Conservation (phyloP, 257 asterid species). For the Fraxinus anomala region DNA sequence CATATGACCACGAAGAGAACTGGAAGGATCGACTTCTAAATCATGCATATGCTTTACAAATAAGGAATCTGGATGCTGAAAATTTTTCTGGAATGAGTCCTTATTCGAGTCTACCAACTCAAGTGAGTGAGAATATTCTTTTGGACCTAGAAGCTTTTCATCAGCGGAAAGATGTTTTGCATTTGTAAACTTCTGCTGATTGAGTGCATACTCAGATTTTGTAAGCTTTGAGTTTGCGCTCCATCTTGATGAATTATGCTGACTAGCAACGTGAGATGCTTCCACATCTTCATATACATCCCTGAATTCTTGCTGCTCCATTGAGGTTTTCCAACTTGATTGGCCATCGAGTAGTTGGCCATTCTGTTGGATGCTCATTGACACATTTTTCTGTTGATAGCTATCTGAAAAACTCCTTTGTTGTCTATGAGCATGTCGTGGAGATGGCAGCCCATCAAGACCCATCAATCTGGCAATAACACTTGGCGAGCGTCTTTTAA, state of each 20-base stretch:
- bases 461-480: conserved; percentile 44
- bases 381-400: conserved; percentile 31
- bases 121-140: conserved; percentile 49
- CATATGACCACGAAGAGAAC: conserved; percentile 43
- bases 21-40: conserved; percentile 43
- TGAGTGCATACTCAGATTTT: conserved; percentile 56
- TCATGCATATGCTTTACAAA: conserved; percentile 52
- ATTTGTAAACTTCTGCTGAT: conserved; percentile 54
- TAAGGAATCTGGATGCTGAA: conserved; percentile 48
- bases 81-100: conserved; percentile 51
- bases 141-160: conserved; percentile 53
- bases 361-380: conserved; percentile 29
- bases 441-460: conserved; percentile 39
- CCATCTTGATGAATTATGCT: conserved; percentile 72
- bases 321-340: conserved; percentile 45
- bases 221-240: conserved; percentile 48
- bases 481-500: conserved; percentile 30
- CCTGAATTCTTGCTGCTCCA: conserved; percentile 65
- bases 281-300: conserved; percentile 91
- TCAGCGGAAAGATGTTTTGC: conserved; percentile 54
- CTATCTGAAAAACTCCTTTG: conserved; percentile 35
- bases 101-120: conserved; percentile 57
- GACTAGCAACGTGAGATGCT: conserved; percentile 67
- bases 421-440: conserved; percentile 42
- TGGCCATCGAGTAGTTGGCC: conserved; percentile 36